A percentile compares a stretch with the other conserved stretches of the same genome.
These are phyloP conservation scores for Alternaria sp. DNA, from an alignment of 2,329 filamentous ascomycete genomes.

Conservation along the genomic window DNA sequence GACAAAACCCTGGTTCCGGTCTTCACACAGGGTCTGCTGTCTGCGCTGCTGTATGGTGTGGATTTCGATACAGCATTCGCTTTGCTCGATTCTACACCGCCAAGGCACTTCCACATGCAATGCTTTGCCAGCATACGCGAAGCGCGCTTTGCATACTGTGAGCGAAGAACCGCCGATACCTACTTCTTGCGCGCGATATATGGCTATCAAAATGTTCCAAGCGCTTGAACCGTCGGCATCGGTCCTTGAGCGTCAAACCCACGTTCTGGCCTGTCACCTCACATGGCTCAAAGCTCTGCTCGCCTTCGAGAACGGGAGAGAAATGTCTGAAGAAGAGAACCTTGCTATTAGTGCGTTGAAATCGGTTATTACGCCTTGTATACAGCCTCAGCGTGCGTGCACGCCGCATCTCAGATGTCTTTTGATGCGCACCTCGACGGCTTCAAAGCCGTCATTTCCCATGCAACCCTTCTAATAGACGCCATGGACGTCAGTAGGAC, in stretches of 20 bases:
- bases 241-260: constrained; percentile 9
- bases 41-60: constrained; percentile 24
- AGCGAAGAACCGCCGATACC: constrained; percentile 20
- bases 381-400: neutral
- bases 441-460: neutral
- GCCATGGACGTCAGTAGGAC: neutral
- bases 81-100: constrained; percentile 6
- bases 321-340: neutral
- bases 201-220: constrained; percentile 18
- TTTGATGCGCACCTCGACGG: neutral
- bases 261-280: constrained; percentile 5
- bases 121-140: constrained; percentile 18
- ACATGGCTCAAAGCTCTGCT: constrained; percentile 11
- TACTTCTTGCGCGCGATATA: constrained; percentile 8
- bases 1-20: constrained; percentile 27
- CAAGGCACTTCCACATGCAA: constrained; percentile 3
- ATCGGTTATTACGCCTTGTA: neutral
- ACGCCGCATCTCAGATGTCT: neutral
- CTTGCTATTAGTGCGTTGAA: neutral
- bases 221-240: neutral
- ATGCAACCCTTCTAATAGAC: accelerated
- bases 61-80: constrained; percentile 16
- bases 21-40: constrained; percentile 24
- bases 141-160: constrained; percentile 16
- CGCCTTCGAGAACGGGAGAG: neutral